A percentile compares a stretch with the other conserved stretches of the same genome.
These are phyloP conservation scores for Sordariomycetes sp. DNA, from an alignment of 2,329 filamentous ascomycete genomes.

Conservation along the genomic window DNA sequence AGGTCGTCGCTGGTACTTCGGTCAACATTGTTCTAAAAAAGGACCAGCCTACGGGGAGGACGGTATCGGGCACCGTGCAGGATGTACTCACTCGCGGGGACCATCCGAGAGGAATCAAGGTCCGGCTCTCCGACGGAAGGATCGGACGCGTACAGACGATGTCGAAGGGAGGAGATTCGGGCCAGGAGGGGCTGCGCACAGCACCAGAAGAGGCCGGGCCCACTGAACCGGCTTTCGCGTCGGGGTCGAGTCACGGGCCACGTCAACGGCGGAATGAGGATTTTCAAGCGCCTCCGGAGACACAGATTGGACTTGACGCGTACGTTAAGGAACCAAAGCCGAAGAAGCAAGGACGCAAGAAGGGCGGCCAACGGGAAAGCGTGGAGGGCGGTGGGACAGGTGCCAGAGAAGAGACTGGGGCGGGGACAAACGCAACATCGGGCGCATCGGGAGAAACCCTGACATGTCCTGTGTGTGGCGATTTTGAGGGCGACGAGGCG, in stretches of 20 bases:
- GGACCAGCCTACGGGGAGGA: conserved; percentile 64
- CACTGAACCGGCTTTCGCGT: neutral
- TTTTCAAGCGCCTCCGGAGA: conserved; percentile 24
- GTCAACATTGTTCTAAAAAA: conserved; percentile 68
- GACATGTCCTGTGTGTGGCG: conserved; percentile 54
- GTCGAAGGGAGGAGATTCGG: conserved; percentile 6
- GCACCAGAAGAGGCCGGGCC: conserved; percentile 7
- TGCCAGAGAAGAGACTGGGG: neutral
- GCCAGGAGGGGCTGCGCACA: conserved; percentile 12
- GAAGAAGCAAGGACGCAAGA: conserved; percentile 11
- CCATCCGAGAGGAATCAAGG: conserved; percentile 71
- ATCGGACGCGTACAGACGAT: conserved; percentile 65
- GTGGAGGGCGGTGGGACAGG: conserved; percentile 4
- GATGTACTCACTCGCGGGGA: conserved; percentile 63
- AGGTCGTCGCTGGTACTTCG: conserved; percentile 48
- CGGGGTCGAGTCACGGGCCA: conserved; percentile 20
- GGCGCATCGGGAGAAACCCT: conserved; percentile 7
- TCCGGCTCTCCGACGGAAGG: conserved; percentile 58
- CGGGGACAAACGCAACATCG: neutral
- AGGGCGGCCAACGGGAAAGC: neutral
- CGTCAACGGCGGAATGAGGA: conserved; percentile 21
- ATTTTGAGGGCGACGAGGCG: conserved; percentile 56
- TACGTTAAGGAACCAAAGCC: conserved; percentile 30
- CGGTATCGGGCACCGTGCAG: conserved; percentile 55
- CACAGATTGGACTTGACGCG: conserved; percentile 35